Evolutionary conservation across 495 filamentous ascomycete genomes (phyloP).

Genomic region (Neurospora sp.): DNA sequence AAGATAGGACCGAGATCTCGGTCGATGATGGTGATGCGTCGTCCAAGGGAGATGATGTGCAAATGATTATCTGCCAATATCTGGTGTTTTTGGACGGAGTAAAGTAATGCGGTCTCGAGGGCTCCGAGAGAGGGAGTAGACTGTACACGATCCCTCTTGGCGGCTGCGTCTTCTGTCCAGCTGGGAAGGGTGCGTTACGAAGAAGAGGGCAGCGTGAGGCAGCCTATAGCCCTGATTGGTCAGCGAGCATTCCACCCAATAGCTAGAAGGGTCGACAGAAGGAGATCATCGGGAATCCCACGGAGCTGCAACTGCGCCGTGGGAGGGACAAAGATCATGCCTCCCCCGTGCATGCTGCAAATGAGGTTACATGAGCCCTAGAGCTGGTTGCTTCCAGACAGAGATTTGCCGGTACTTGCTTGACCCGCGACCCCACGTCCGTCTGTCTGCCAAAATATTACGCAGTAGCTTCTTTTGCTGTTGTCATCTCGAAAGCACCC

Average conservation of each 20-base stretch:
- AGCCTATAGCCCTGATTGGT: slow-evolving; percentile 8
- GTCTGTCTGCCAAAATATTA: background rate
- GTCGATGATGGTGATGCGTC: slow-evolving; percentile 14
- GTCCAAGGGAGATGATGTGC: slow-evolving; percentile 4
- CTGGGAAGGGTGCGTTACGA: slow-evolving; percentile 3
- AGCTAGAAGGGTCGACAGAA: background rate
- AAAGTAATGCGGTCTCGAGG: background rate
- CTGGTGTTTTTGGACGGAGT: background rate
- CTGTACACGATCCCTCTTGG: background rate
- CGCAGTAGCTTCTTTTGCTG: slow-evolving; percentile 4
- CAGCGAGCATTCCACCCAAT: background rate
- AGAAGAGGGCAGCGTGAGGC: background rate
- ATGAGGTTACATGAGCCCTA: slow-evolving; percentile 7
- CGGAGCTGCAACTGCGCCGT: background rate
- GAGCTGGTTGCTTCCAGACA: background rate
- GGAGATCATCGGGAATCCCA: slow-evolving; percentile 3
- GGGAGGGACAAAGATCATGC: slow-evolving; percentile 1
- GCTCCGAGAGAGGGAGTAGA: background rate
- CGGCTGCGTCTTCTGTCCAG: background rate
- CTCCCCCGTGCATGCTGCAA: slow-evolving; percentile 1
- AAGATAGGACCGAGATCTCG: slow-evolving; percentile 19
- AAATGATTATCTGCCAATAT: background rate
- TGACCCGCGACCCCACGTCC: background rate
- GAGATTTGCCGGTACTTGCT: slow-evolving; percentile 2
- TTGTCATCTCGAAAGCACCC: background rate